Conservation (phyloP, 306 rosid species). For the Quercus suber region DNA sequence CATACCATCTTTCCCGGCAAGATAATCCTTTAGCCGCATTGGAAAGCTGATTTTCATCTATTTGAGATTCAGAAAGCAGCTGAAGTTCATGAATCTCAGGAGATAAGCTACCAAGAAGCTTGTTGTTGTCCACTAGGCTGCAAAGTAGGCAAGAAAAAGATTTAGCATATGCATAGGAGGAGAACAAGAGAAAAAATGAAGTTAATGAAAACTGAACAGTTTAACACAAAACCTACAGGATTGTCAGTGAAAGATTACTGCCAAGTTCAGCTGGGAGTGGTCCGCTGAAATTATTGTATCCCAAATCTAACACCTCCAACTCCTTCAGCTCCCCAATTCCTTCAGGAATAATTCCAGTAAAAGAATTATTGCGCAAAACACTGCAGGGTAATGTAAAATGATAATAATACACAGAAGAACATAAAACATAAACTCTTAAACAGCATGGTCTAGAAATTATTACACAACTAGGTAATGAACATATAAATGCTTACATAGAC, state of each 20-base stretch:
- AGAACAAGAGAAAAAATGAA: not conserved
- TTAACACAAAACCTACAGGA: slow-evolving; percentile 72
- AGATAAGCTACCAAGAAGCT: slow-evolving; percentile 53
- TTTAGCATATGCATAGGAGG: slow-evolving; percentile 4
- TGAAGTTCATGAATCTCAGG: slow-evolving; percentile 54
- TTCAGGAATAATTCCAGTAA: slow-evolving; percentile 64
- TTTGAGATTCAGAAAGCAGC: slow-evolving; percentile 74
- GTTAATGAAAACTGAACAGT: slow-evolving; percentile 12
- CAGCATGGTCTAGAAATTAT: slow-evolving; percentile 6
- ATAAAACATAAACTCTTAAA: not conserved
- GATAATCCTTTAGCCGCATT: slow-evolving; percentile 30
- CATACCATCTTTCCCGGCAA: slow-evolving; percentile 59
- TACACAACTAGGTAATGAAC: not conserved
- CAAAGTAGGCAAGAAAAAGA: slow-evolving; percentile 23
- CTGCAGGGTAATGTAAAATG: slow-evolving; percentile 38
- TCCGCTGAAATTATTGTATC: slow-evolving; percentile 76
- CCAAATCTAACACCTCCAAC: slow-evolving; percentile 87
- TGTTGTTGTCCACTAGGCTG: slow-evolving; percentile 86
- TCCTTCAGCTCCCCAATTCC: slow-evolving; percentile 59
- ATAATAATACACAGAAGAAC: slow-evolving; percentile 22
- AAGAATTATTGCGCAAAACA: slow-evolving; percentile 77
- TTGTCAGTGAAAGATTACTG: slow-evolving; percentile 54
- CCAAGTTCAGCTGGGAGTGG: slow-evolving; percentile 65
- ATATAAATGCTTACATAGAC: slow-evolving; percentile 60
- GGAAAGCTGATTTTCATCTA: slow-evolving; percentile 53